These are phyloP conservation scores for Cercospora sp. DNA, from an alignment of 2,329 filamentous ascomycete genomes.

Conservation along the genomic window DNA sequence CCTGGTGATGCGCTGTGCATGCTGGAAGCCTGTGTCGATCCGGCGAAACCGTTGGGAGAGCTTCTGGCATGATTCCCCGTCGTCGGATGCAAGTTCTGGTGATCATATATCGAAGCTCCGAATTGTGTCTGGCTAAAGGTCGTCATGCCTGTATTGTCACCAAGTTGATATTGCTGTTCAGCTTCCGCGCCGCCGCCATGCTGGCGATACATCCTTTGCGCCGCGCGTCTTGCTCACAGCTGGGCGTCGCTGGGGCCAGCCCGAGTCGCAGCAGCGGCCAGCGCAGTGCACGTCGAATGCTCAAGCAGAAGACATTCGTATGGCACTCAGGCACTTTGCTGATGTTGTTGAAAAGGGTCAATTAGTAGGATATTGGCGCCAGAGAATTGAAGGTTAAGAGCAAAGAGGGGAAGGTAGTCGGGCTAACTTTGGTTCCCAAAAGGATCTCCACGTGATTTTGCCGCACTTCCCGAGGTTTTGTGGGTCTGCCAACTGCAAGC, in stretches of 20 bases:
- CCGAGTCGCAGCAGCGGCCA: neutral
- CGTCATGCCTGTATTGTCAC: conserved; percentile 24
- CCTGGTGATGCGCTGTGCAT: conserved; percentile 24
- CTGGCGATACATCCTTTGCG: conserved; percentile 30
- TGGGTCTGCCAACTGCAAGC: neutral
- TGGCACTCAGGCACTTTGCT: neutral
- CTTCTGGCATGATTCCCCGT: conserved; percentile 16
- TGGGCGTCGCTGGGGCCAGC: neutral
- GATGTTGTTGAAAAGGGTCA: conserved; percentile 2
- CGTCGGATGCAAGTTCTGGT: conserved; percentile 25
- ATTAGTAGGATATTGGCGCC: neutral
- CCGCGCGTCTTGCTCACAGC: neutral
- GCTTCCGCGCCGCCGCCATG: conserved; percentile 30
- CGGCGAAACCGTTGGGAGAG: conserved; percentile 21
- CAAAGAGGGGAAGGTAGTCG: neutral
- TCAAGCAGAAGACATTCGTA: neutral
- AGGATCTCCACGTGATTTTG: neutral
- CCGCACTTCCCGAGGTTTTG: neutral
- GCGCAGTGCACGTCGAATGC: neutral
- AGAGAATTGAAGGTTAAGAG: conserved; percentile 5
- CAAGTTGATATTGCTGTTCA: conserved; percentile 29
- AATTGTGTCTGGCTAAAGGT: conserved; percentile 30
- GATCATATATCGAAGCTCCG: conserved; percentile 31
- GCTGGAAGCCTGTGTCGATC: conserved; percentile 31
- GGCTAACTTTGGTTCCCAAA: neutral